Evolutionary conservation across 2,329 filamentous ascomycete species (phyloP), one percentile per base, ranked within the genome.

Genomic region (Neofusicoccum ribis): DNA sequence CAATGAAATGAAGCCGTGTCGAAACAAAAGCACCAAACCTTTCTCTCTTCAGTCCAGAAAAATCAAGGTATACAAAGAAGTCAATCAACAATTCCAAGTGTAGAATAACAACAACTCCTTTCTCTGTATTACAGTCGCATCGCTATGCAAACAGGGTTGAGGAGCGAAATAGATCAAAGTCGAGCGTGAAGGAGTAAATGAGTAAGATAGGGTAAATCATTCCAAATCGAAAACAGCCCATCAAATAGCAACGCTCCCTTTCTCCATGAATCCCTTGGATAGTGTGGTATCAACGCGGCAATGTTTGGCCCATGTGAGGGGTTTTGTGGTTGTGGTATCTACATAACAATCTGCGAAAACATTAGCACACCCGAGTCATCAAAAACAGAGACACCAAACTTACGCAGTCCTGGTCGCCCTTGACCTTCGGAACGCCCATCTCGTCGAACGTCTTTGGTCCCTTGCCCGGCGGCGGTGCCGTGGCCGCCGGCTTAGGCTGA

Each of bases 371-470:
- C 14, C 12, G 23, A 37, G 27, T n/a, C 14, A 17, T 17, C 2
- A n/a, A 15, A 23, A 6, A 5, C 6, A 6, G 5, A 39, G 44
- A 20, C n/a, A 81, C 85, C 7, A 6, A 15, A 82, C 86, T 82
- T 87, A 97, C 93, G 82, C 94, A 99, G 79, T 98, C 93, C 70
- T 87, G 86, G n/a, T 97, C 91, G 67, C 89, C 86, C 78, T 95
- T 93, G 54, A 85, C 88, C 72, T 89, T 86, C 6, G 93, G 92
- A 71, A 99, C 94, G 44, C 95, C 95, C 95, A 99, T 99, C 75
- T 96, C 93, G 75, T 97, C 94, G 77, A 99, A 99, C 0, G 95
- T 98, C 72, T 95, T 92, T 0, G 95, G 94, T 11, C 94, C 95
- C 56, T 65, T 65, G 43, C 58, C 51, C 27, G 69, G 67, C 2